These are phyloP conservation scores for Coccomyxa subellipsoidea DNA, from an alignment of 163 green algal species.

Conservation along the genomic window DNA sequence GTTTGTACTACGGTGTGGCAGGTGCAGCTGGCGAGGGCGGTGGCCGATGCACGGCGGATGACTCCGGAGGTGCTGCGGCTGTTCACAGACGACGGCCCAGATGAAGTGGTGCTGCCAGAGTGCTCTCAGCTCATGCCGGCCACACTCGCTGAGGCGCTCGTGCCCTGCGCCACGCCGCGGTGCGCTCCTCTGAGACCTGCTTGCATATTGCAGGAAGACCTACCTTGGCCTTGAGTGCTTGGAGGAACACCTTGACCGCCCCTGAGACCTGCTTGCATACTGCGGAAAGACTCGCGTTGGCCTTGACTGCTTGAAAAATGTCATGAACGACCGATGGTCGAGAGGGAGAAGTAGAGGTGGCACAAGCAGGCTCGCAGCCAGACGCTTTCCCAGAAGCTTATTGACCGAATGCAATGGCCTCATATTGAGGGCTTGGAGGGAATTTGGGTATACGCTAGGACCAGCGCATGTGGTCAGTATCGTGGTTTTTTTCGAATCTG, in stretches of 20 bases:
- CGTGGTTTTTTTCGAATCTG: too few species aligned
- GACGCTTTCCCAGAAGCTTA: too few species aligned
- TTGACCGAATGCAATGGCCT: too few species aligned
- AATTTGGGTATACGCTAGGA: too few species aligned
- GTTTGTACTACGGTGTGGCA: neutral
- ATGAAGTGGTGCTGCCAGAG: slow-evolving; percentile 59
- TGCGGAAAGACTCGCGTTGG: neutral
- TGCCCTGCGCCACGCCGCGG: slow-evolving; percentile 23
- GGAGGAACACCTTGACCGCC: too few species aligned
- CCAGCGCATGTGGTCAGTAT: too few species aligned
- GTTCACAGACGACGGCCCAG: slow-evolving; percentile 41
- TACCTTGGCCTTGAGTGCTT: neutral
- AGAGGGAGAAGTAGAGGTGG: too few species aligned
- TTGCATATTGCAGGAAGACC: neutral
- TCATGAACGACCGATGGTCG: slow-evolving; percentile 11
- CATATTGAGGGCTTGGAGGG: too few species aligned
- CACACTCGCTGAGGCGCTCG: slow-evolving; percentile 20
- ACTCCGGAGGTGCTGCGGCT: slow-evolving; percentile 29
- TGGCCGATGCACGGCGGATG: slow-evolving; percentile 30
- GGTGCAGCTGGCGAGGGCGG: slow-evolving; percentile 31
- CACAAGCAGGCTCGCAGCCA: too few species aligned
- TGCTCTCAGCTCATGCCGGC: slow-evolving; percentile 54
- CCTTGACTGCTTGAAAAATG: too few species aligned
- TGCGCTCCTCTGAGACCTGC: neutral
- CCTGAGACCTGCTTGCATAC: neutral